Conservation (phyloP, 1,284 basidiomycete genomes). For the Entoloma clypeatum region DNA sequence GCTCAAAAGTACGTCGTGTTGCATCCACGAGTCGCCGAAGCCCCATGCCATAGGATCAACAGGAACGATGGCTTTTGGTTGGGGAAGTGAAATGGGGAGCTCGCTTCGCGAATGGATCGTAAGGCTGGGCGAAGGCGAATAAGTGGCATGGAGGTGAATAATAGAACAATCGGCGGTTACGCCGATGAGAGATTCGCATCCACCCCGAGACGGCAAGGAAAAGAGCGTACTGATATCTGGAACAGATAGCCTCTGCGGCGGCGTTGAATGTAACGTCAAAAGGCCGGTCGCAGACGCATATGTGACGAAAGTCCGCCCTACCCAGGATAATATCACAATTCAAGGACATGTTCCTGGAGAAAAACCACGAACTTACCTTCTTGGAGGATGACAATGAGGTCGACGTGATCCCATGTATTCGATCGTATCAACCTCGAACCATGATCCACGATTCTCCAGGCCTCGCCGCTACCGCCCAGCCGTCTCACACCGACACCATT, state of each 20-base stretch:
- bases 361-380: slow-evolving; percentile 39
- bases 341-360: background rate
- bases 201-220: slow-evolving; percentile 51
- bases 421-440: slow-evolving; percentile 43
- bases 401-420: slow-evolving; percentile 49
- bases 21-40: slow-evolving; percentile 36
- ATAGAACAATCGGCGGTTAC: slow-evolving; percentile 55
- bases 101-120: slow-evolving; percentile 40
- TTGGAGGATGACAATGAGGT: slow-evolving; percentile 65
- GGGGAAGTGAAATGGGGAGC: slow-evolving; percentile 46
- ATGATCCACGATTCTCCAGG: slow-evolving; percentile 51
- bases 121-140: slow-evolving; percentile 32
- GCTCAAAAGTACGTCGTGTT: slow-evolving; percentile 75
- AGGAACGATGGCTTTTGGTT: slow-evolving; percentile 63
- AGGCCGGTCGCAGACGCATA: slow-evolving; percentile 40
- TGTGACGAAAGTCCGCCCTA: slow-evolving; percentile 36
- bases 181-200: slow-evolving; percentile 56
- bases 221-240: slow-evolving; percentile 57
- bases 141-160: slow-evolving; percentile 44
- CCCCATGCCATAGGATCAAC: slow-evolving; percentile 93
- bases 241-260: slow-evolving; percentile 43
- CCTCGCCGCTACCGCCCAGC: slow-evolving; percentile 50
- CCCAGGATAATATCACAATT: slow-evolving; percentile 4
- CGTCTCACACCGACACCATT: slow-evolving; percentile 65
- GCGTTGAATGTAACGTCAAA: slow-evolving; percentile 48